Evolutionary conservation across 2,329 filamentous ascomycete species (phyloP).

Genomic region (Xylariaceae sp.): DNA sequence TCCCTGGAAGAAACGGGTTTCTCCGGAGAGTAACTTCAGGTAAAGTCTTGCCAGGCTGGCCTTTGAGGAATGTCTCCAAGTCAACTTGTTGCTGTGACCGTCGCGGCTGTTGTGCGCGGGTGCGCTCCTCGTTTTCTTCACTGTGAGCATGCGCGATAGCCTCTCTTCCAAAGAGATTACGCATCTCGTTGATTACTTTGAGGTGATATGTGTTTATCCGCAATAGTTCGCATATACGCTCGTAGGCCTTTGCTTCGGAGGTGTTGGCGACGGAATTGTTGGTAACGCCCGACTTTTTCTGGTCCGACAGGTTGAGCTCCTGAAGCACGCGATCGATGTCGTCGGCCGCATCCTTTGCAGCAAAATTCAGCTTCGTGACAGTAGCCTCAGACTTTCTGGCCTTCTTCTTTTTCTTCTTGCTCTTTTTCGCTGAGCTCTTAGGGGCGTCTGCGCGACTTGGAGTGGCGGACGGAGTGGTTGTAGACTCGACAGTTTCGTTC

Average conservation of each 20-base stretch:
- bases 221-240: constrained; percentile 38
- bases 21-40: constrained; percentile 67
- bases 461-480: constrained; percentile 10
- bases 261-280: constrained; percentile 4
- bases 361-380: constrained; percentile 9
- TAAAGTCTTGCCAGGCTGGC: constrained; percentile 58
- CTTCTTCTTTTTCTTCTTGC: constrained; percentile 35
- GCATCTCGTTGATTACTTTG: constrained; percentile 90
- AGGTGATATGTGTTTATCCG: constrained; percentile 63
- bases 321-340: constrained; percentile 53
- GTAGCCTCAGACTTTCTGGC: constrained; percentile 23
- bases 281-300: constrained; percentile 10
- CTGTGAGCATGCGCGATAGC: constrained; percentile 51
- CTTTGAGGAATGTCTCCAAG: constrained; percentile 49
- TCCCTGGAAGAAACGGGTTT: constrained; percentile 82
- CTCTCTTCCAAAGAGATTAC: constrained; percentile 51
- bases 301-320: constrained; percentile 23
- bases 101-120: constrained; percentile 29
- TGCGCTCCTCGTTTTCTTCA: constrained; percentile 43
- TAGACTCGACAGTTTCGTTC: constrained; percentile 22
- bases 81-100: constrained; percentile 48
- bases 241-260: constrained; percentile 19
- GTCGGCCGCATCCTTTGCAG: constrained; percentile 33
- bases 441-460: constrained; percentile 10
- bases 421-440: constrained; percentile 30